Evolutionary conservation across 768 basidiomycete species (phyloP), one percentile per base, ranked within the genome.

Genomic region (Auricularia sp.): DNA sequence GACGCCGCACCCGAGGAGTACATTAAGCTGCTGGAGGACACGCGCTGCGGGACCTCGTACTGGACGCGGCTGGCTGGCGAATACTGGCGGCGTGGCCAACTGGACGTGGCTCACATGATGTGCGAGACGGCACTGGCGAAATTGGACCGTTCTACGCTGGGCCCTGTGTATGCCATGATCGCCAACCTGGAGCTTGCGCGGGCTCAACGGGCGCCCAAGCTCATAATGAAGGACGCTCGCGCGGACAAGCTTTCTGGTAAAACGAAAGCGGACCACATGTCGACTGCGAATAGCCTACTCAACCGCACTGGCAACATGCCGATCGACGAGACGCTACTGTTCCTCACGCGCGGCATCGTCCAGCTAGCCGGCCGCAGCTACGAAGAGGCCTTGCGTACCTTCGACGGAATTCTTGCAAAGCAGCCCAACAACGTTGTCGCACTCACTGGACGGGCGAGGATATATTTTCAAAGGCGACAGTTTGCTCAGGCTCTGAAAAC

Each of bases 361-460:
- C 86, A 90, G 72, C 78, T 98, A 21, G 88, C 91, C 1, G 86
- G 84, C 3, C 84, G 90, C 23, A 83, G 86, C 16, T 84, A 93
- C 79, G 88, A 94, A 43, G 87, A 91, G 65, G 94, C 95, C 0
- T 75, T 87, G 68, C 82, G 86, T 21, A 84, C 88, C 1, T 95
- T 97, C 69, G 91, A 96, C 14, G 82, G 82, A 33, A 87, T 96
- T 10, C 79, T 98, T 8, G 78, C 78, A 2, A 80, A 84, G 67
- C 89, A 89, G 70, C 90, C 94, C 0, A 91, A 87, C 18, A 96
- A 98, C 71, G 72, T 97, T 4, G 84, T 95, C 42, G 94, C 95
- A 0, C 78, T 96, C 3, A 79, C 93, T 8, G 94, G 93, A 4
- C 69, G 93, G 87, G 96, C 90, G 1, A 84, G 95, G 63, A 90